These are phyloP conservation scores for Cordyceps fumosorosea DNA, from an alignment of 2,329 filamentous ascomycete genomes.

Conservation along the genomic window DNA sequence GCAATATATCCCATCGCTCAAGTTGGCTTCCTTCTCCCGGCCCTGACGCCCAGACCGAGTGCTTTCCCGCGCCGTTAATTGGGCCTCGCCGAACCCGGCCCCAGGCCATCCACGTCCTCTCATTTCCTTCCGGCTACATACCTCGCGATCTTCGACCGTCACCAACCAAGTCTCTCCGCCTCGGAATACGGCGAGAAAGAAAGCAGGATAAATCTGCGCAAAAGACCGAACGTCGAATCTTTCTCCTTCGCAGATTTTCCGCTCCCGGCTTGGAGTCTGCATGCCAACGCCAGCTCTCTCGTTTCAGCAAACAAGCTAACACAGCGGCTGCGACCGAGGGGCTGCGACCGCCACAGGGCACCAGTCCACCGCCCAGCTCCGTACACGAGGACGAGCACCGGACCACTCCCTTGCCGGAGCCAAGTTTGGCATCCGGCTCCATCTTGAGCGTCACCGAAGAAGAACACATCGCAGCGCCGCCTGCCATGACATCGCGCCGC, in stretches of 20 bases:
- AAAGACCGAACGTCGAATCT: not conserved
- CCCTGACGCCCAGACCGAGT: not conserved
- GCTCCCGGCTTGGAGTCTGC: not conserved
- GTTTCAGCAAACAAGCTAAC: not conserved
- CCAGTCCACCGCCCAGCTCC: not conserved
- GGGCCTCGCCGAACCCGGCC: constrained; percentile 32
- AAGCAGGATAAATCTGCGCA: not conserved
- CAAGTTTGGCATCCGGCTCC: not conserved
- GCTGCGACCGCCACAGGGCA: not conserved
- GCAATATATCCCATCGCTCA: constrained; percentile 26
- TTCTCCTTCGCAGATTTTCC: not conserved
- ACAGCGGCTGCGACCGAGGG: not conserved
- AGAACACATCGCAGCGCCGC: not conserved
- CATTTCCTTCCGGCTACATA: constrained; percentile 36
- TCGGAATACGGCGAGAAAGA: not conserved
- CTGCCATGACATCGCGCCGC: constrained; percentile 2
- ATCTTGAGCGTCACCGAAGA: not conserved
- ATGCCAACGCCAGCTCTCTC: not conserved
- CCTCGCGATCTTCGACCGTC: constrained; percentile 36
- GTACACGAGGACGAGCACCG: not conserved
- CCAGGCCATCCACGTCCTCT: constrained; percentile 37
- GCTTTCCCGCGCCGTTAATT: constrained; percentile 32
- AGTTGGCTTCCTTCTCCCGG: constrained; percentile 13
- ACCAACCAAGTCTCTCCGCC: constrained; percentile 26
- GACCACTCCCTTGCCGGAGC: not conserved